phyloP scores from a whole-genome alignment of 768 basidiomycete genomes.

The Amanita pallidorosea region DNA sequence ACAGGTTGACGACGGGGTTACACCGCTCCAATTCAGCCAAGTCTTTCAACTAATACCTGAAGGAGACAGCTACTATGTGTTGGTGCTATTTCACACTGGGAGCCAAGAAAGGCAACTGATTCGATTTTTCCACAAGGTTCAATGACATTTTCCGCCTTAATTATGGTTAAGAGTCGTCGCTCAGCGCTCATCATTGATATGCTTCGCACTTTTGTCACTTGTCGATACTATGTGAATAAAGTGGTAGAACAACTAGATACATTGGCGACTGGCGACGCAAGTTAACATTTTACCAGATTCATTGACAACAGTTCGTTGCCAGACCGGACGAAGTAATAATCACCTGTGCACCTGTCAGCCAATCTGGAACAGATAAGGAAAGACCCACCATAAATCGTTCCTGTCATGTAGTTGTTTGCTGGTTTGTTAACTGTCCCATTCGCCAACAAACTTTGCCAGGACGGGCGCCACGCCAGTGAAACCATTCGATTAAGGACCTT shows the following conservation, averaged over 20 bases:
- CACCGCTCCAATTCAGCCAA: conserved; percentile 87
- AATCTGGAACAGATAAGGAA: not conserved
- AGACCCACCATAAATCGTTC: conserved; percentile 38
- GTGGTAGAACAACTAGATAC: not conserved
- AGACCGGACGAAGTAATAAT: conserved; percentile 51
- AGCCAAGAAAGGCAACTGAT: not conserved
- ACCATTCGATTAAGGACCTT: conserved; percentile 39
- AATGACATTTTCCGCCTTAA: conserved; percentile 95
- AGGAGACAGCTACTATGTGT: conserved; percentile 75
- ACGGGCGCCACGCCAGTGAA: conserved; percentile 42
- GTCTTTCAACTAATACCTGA: conserved; percentile 87
- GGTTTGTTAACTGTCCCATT: conserved; percentile 58
- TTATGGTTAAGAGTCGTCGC: conserved; percentile 36
- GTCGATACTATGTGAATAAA: not conserved
- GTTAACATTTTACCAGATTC: conserved; percentile 29
- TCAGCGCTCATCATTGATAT: not conserved
- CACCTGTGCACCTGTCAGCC: conserved; percentile 26
- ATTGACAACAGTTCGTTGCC: conserved; percentile 40
- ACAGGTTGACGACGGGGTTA: conserved; percentile 72
- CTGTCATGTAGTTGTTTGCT: conserved; percentile 45
- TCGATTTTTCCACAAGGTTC: conserved; percentile 27
- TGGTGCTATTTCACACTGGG: conserved; percentile 19
- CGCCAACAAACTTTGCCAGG: conserved; percentile 54
- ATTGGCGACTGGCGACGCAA: not conserved
- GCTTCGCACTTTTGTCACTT: not conserved